Conservation (phyloP, 768 basidiomycete genomes). For the Leucosporidium scottii region DNA sequence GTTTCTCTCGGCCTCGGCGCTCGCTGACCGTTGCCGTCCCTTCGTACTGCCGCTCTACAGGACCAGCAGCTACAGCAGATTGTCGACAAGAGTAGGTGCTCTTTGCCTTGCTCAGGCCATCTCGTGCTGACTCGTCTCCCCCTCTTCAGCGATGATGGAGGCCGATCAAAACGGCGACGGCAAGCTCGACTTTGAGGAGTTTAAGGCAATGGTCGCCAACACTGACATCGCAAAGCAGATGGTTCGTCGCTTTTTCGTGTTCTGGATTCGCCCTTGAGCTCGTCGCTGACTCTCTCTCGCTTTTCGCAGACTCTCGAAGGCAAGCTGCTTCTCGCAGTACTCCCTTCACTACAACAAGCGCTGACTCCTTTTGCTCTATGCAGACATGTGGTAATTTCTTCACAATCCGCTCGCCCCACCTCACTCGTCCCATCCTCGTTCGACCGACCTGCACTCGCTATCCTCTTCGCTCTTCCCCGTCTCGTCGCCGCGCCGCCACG, state of each 20-base stretch:
- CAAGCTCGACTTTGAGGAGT: slow-evolving; percentile 94
- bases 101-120: too few species aligned
- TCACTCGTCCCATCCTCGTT: too few species aligned
- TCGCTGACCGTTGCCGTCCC: too few species aligned
- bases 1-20: not conserved
- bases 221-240: slow-evolving; percentile 99
- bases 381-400: too few species aligned
- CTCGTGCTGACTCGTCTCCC: not conserved
- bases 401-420: too few species aligned
- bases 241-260: slow-evolving; percentile 51
- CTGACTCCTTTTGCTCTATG: too few species aligned
- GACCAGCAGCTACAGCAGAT: slow-evolving; percentile 99
- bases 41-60: slow-evolving; percentile 44
- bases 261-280: too few species aligned
- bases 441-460: too few species aligned
- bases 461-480: too few species aligned
- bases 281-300: not conserved
- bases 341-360: too few species aligned
- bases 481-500: too few species aligned
- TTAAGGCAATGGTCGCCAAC: slow-evolving; percentile 91
- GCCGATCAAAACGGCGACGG: slow-evolving; percentile 96
- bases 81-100: slow-evolving; percentile 70
- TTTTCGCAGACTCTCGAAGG: slow-evolving; percentile 3
- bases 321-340: not conserved
- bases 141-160: slow-evolving; percentile 72